Evolutionary conservation across 768 basidiomycete species (phyloP).

Genomic region (Chalciporus sphaerocephalus): DNA sequence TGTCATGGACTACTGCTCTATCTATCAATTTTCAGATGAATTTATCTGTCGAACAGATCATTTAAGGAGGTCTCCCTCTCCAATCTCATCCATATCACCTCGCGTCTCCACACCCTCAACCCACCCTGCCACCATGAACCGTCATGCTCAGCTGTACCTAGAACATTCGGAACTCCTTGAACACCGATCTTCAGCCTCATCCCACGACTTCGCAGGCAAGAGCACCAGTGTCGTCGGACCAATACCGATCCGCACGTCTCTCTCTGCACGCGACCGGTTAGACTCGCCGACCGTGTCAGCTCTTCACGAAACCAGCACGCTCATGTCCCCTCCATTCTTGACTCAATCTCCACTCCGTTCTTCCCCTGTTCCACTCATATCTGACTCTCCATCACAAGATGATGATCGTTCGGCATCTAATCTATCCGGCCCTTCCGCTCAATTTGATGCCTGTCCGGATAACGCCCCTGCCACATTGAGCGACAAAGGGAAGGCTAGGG

Average conservation of each 20-base stretch:
- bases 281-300: slow-evolving; percentile 8
- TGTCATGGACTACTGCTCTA: slow-evolving; percentile 52
- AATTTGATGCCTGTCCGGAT: slow-evolving; percentile 12
- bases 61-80: slow-evolving; percentile 5
- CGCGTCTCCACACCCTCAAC: slow-evolving; percentile 7
- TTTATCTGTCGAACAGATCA: neutral
- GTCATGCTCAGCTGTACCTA: slow-evolving; percentile 10
- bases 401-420: slow-evolving; percentile 20
- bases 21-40: slow-evolving; percentile 37
- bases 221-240: slow-evolving; percentile 56
- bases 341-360: neutral
- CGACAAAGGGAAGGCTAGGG: slow-evolving; percentile 54
- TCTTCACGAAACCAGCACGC: neutral
- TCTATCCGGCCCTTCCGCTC: slow-evolving; percentile 21
- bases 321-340: slow-evolving; percentile 7
- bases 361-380: neutral
- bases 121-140: slow-evolving; percentile 11
- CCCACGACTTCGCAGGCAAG: slow-evolving; percentile 31
- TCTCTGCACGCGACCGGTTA: slow-evolving; percentile 11
- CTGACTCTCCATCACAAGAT: slow-evolving; percentile 5
- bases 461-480: slow-evolving; percentile 24
- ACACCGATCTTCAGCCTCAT: neutral
- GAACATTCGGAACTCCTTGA: slow-evolving; percentile 8
- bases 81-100: slow-evolving; percentile 1
- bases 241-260: slow-evolving; percentile 46